Base-by-base conservation (phyloP, 768 basidiomycete species). In the Lentinula detonsa region DNA sequence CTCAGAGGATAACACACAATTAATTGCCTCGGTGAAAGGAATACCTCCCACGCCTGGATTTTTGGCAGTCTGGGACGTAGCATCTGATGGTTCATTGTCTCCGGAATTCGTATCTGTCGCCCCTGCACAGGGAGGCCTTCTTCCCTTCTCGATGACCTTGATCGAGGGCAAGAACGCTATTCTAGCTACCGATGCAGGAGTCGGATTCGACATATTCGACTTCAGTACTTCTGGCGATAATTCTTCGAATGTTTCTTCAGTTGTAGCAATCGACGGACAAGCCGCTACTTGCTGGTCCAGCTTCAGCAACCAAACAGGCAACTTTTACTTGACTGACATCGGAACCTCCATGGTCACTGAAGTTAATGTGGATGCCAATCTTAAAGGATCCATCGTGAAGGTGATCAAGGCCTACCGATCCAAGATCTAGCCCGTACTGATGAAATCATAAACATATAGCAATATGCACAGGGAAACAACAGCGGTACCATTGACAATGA, bases 1-100 rank as follows among this genome's bases (percentile, higher is more conserved):
- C 72, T 73, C 69, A 21, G 77, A 78, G 65, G 79, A 81, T 61
- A 73, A 72, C 56, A 73, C 64, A 31, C 70, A 77, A 61, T 72
- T 83, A 40, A 67, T 82, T 46, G 81, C 76, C 11, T 76, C 81
- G 18, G 75, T 81, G 65, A 82, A 83, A 66, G 81, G 81, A 23
- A 63, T 73, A 16, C 79, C 80, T 13, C 76, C 80, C 2, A 72
- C 73, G 10, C 78, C 78, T 5, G 81, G 81, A 23, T 81, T 80
- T 71, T 71, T 84, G 60, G 81, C 82, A 10, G 73, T 76, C 13
- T 84, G 79, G 78, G 76, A 81, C 60, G 71, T 83, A 57, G 73
- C 70, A 8, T 51, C 61, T 11, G 75, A 79, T 60, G 79, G 78
- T n/a, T 74, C 76, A 10, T 75, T 83, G 40, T 80, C 81, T 2